These are phyloP conservation scores for Arachis hypogaea DNA, from an alignment of 306 rosid species.

Conservation along the genomic window DNA sequence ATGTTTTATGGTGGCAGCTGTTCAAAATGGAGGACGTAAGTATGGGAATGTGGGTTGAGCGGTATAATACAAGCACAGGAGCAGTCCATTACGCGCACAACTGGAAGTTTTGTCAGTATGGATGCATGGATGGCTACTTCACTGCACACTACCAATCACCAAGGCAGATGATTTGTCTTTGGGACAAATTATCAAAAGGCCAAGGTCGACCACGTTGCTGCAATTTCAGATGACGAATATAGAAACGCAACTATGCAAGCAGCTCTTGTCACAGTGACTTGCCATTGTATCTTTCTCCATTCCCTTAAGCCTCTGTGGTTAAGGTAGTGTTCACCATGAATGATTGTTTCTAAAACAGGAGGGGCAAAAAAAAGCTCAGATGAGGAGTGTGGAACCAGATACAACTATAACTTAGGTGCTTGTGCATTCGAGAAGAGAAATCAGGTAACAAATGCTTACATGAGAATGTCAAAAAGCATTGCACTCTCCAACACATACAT, in stretches of 20 bases:
- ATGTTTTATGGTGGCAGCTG: slow-evolving; percentile 53
- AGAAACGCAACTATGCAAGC: neutral
- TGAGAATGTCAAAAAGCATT: neutral
- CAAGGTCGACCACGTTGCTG: slow-evolving; percentile 61
- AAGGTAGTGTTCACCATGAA: slow-evolving; percentile 12
- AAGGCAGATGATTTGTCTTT: slow-evolving; percentile 85
- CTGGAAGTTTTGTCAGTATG: slow-evolving; percentile 94
- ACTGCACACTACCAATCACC: slow-evolving; percentile 96
- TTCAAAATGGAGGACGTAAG: slow-evolving; percentile 97
- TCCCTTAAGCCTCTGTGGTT: no score
- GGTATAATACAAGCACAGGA: slow-evolving; percentile 47
- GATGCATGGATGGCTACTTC: slow-evolving; percentile 77
- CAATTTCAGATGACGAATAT: slow-evolving; percentile 68
- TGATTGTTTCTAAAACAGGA: slow-evolving; percentile 1
- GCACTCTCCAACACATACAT: neutral
- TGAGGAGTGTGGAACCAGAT: neutral
- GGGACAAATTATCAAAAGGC: slow-evolving; percentile 79
- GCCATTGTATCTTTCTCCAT: neutral
- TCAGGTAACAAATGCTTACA: neutral
- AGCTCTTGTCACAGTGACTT: neutral
- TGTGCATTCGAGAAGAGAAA: neutral
- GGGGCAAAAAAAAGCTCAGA: neutral
- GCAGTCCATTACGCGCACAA: slow-evolving; percentile 74
- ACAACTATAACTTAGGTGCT: neutral
- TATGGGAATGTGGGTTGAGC: slow-evolving; percentile 97